Percentiles rank a stretch among this genome's conserved stretches.
These are phyloP conservation scores for Solanum chiquidenum DNA, from an alignment of 257 asterid species.

Conservation along the genomic window DNA sequence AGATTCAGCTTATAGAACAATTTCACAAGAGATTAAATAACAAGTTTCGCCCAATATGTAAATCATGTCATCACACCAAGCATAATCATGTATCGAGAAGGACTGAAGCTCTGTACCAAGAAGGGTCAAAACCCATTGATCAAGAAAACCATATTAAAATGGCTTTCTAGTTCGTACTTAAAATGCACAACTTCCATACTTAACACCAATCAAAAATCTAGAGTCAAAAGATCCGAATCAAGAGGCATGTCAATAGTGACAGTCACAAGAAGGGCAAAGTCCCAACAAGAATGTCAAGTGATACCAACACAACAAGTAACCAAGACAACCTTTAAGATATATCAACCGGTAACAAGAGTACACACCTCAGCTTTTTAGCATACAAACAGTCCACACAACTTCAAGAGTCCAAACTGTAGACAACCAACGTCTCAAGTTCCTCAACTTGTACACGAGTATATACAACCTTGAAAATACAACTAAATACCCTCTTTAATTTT, in stretches of 20 bases:
- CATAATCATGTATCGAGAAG: not conserved
- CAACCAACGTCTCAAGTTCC: too few relatives aligned
- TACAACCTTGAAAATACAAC: too few relatives aligned
- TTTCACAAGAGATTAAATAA: not conserved
- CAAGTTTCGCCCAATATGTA: not conserved
- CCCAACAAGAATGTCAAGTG: not conserved
- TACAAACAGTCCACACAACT: too few relatives aligned
- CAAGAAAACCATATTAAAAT: not conserved
- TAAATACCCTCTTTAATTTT: too few relatives aligned
- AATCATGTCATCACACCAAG: not conserved
- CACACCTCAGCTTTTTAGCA: too few relatives aligned
- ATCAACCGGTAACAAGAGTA: too few relatives aligned
- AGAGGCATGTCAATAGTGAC: not conserved
- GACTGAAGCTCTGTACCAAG: not conserved
- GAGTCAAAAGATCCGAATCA: not conserved
- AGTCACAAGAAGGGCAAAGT: not conserved
- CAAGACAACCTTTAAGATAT: too few relatives aligned
- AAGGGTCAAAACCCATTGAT: not conserved
- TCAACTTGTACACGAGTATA: too few relatives aligned
- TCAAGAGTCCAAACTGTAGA: too few relatives aligned
- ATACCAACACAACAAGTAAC: too few relatives aligned
- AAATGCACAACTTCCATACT: not conserved
- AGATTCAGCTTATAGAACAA: not conserved
- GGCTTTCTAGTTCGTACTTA: not conserved
- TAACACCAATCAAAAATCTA: not conserved